Percentiles rank a stretch among this genome's conserved stretches.
Evolutionary conservation across 73 alveolate genomes (phyloP).

Genomic region (Stentor coeruleus): DNA sequence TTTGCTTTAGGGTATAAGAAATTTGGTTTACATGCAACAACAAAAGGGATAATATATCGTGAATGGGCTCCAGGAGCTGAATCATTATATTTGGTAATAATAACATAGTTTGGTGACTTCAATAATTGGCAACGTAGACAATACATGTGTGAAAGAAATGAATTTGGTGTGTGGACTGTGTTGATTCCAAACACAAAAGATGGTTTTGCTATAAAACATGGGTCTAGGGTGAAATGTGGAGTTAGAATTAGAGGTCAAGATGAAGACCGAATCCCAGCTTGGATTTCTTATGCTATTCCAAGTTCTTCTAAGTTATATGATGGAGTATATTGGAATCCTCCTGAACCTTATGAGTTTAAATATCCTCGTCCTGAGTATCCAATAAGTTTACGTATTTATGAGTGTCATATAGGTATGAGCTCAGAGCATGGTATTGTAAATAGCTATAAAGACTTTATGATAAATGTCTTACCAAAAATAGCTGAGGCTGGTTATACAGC

Average conservation of each 20-base stretch:
- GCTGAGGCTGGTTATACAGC: conserved; percentile 91
- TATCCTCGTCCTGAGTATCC: conserved; percentile 74
- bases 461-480: conserved; percentile 85
- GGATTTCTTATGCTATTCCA: conserved; percentile 26
- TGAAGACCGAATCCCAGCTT: conserved; percentile 67
- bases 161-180: conserved; percentile 51
- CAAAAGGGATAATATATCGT: background rate
- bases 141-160: conserved; percentile 36
- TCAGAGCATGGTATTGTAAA: conserved; percentile 87
- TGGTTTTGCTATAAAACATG: conserved; percentile 37
- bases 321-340: conserved; percentile 15
- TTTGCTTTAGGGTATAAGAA: conserved; percentile 4
- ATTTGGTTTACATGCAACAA: background rate
- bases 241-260: conserved; percentile 36
- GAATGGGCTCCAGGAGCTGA: conserved; percentile 28
- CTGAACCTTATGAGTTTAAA: conserved; percentile 56
- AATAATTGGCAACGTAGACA: conserved; percentile 52
- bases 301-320: background rate
- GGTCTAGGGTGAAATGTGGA: conserved; percentile 39
- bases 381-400: conserved; percentile 85
- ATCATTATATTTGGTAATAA: background rate
- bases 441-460: conserved; percentile 89
- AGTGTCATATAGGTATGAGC: conserved; percentile 97
- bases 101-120: conserved; percentile 59
- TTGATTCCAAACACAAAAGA: conserved; percentile 26